Base-by-base conservation (phyloP, 73 alveolate genomes). In the Paramecium tetraurelia region DNA sequence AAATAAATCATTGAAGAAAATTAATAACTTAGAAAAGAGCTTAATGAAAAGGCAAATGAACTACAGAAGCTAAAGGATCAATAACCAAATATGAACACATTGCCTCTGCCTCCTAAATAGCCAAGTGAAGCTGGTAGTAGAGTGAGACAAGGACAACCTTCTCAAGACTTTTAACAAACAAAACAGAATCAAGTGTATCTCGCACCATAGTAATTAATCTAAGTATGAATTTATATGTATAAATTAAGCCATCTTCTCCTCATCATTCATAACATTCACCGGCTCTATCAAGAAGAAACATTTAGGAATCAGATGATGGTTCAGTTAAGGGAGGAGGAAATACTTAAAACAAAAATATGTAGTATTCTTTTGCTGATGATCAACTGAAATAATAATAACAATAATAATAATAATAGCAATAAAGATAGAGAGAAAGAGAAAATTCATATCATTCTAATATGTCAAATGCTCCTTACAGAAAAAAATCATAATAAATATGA, bases 231-330 rank as follows among this genome's bases (percentile, higher is more conserved):
- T 9, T 63, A 27, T 27, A 27, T 31, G 2, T 63, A 31, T 7
- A 3, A 7, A 40, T 40, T 40, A 63, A 63, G 84, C 50, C 84
- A 27, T 14, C 84, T 12, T 63, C 84, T 5, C 84, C 84, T 12
- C 84, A 63, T 63, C 84, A 63, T 63, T 63, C 84, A 63, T 63
- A 63, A 27, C 84, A 63, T 27, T 63, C 84, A 11, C 84, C 44
- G 4, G 84, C 4, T 27, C 27, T 31, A 31, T 63, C 84, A 63
- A 63, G 46, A 27, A 63, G 84, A 63, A 63, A 63, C 9, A 63
- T 63, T 63, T 24, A 63, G 12, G 84, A 63, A 20, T 63, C 84
- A 63, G 84, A 63, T 63, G 46, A 63, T 63, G 84, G 46, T 1
- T 63, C 84, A 5, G 46, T 63, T 63, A 63, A 63, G 31, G 84